Percentiles rank a stretch among this genome's conserved stretches.
These are phyloP conservation scores for Melanopsichium pennsylvanicum DNA, from an alignment of 1,284 basidiomycete species.

Conservation along the genomic window DNA sequence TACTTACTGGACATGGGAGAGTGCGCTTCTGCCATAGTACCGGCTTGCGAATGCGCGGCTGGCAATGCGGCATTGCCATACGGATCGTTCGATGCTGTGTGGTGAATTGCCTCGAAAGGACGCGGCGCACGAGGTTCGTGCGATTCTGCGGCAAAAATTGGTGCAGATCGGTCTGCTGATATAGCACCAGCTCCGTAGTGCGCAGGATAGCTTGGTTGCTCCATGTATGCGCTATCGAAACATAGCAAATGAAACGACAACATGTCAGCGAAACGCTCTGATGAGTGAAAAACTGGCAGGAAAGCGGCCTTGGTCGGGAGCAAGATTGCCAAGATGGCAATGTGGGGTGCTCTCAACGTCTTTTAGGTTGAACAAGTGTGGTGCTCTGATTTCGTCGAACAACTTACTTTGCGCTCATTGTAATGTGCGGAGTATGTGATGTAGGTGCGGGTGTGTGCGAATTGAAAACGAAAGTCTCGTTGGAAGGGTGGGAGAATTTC, in stretches of 20 bases:
- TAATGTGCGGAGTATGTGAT: neutral
- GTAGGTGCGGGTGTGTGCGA: neutral
- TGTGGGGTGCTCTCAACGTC: no score
- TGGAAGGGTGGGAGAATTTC: no score
- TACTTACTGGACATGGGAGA: constrained; percentile 45
- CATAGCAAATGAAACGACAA: neutral
- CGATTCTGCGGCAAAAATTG: constrained; percentile 32
- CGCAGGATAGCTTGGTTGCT: constrained; percentile 31
- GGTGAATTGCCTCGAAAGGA: constrained; percentile 32
- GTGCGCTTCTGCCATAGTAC: constrained; percentile 26
- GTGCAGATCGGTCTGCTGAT: constrained; percentile 34
- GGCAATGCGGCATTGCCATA: constrained; percentile 18
- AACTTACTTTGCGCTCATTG: constrained; percentile 45
- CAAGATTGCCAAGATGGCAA: neutral
- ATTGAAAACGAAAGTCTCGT: no score
- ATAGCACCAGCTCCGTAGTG: constrained; percentile 31
- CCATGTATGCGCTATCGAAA: constrained; percentile 35
- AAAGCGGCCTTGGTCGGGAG: no score
- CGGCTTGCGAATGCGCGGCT: constrained; percentile 25
- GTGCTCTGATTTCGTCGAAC: no score
- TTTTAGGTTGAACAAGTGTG: no score
- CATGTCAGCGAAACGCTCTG: no score
- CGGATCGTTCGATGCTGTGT: constrained; percentile 17
- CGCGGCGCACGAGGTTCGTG: constrained; percentile 45
- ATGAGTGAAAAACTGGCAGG: no score